These are phyloP conservation scores for Tetraselmis striata DNA, from an alignment of 139 green algal species.

Conservation along the genomic window DNA sequence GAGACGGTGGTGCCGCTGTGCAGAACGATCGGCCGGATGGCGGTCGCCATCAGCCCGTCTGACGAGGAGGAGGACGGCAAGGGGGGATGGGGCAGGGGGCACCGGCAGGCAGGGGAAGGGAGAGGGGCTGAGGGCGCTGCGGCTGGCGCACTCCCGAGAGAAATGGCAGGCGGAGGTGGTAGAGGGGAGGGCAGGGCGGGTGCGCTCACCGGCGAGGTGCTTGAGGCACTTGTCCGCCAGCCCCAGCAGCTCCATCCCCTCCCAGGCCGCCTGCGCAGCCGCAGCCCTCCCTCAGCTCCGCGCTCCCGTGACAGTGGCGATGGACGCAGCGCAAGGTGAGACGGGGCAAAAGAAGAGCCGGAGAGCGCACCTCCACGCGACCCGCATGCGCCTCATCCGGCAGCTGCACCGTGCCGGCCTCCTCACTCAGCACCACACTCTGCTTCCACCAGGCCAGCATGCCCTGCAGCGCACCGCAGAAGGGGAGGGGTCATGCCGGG, in stretches of 20 bases:
- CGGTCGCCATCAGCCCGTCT: not conserved
- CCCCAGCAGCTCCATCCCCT: not conserved
- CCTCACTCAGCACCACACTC: not conserved
- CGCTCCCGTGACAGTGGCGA: not conserved
- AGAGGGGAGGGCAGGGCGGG: too few species aligned
- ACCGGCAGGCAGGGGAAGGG: too few species aligned
- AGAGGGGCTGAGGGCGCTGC: too few species aligned
- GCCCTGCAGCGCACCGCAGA: not conserved
- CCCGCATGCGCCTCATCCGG: not conserved
- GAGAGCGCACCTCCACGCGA: not conserved
- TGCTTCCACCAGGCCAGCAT: not conserved
- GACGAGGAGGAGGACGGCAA: not conserved
- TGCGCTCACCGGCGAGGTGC: not conserved
- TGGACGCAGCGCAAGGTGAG: not conserved
- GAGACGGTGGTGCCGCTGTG: not conserved
- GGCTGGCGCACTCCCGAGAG: too few species aligned
- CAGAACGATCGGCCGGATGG: not conserved
- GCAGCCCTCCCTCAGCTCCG: too few species aligned
- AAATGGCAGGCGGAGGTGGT: too few species aligned
- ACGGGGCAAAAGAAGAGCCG: too few species aligned
- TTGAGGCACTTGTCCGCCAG: not conserved
- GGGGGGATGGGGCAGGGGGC: not conserved
- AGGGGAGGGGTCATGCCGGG: not conserved
- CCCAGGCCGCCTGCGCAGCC: not conserved
- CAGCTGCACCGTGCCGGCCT: not conserved